A percentile compares a stretch with the other conserved stretches of the same genome.
Conservation (phyloP, 2,329 filamentous ascomycete genomes). For the Leptographium wingfieldii region DNA sequence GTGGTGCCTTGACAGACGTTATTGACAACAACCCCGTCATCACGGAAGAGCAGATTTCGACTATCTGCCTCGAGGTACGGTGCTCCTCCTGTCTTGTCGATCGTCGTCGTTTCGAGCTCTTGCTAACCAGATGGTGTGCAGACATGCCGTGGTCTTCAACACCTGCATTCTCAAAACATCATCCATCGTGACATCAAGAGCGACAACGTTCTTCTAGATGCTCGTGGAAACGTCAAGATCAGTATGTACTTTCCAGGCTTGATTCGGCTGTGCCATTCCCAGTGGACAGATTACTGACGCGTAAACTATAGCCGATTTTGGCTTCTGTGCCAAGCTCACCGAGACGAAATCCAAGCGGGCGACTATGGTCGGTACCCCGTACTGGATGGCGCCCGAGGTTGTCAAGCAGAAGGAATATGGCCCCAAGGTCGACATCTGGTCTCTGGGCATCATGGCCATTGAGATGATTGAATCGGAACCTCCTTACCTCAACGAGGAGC, state of each 20-base stretch:
- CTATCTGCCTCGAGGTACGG: conserved; percentile 86
- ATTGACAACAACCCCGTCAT: conserved; percentile 96
- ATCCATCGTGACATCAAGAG: conserved; percentile 99
- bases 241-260: conserved; percentile 45
- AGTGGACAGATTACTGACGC: not conserved
- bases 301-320: conserved; percentile 67
- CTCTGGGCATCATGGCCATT: conserved; percentile 97
- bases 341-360: conserved; percentile 94
- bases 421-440: conserved; percentile 98
- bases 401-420: conserved; percentile 99
- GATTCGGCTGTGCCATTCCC: not conserved
- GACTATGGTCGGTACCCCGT: conserved; percentile 97
- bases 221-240: conserved; percentile 92
- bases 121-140: conserved; percentile 24
- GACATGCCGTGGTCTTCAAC: conserved; percentile 91
- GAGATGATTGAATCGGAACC: conserved; percentile 99
- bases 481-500: conserved; percentile 95
- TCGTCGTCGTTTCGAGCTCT: not conserved
- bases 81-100: not conserved
- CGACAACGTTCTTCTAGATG: conserved; percentile 92
- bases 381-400: conserved; percentile 99
- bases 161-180: conserved; percentile 90
- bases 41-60: conserved; percentile 93
- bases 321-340: conserved; percentile 96
- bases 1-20: conserved; percentile 90